Conservation (phyloP, 192 early-diverging fungal genomes). For the Coemansia sp. region DNA sequence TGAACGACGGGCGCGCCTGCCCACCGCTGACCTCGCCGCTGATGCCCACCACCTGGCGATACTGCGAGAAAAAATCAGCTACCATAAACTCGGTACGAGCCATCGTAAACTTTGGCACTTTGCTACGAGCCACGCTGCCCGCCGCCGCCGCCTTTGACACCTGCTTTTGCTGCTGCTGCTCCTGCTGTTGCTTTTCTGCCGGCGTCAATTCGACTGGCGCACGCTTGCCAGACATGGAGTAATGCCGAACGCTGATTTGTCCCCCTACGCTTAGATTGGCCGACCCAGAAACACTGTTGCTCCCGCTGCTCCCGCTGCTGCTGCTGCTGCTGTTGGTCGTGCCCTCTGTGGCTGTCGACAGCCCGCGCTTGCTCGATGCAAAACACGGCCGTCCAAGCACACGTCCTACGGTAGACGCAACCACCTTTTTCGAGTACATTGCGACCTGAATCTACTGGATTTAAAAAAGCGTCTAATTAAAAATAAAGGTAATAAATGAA, state of each 20-base stretch:
- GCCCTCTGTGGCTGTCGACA: slow-evolving; percentile 5
- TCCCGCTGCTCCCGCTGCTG: neutral
- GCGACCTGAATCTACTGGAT: neutral
- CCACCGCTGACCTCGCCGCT: neutral
- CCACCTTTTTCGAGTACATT: slow-evolving; percentile 1
- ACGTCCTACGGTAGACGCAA: neutral
- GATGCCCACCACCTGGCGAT: slow-evolving; percentile 33
- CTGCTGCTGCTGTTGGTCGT: slow-evolving; percentile 2
- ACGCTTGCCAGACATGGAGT: slow-evolving; percentile 43
- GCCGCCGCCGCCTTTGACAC: neutral
- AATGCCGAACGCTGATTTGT: slow-evolving; percentile 17
- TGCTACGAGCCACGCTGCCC: neutral
- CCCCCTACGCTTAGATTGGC: neutral
- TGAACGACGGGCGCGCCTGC: slow-evolving; percentile 21
- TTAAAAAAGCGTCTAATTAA: neutral
- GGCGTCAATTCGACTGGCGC: slow-evolving; percentile 6
- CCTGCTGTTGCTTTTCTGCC: neutral
- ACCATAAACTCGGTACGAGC: slow-evolving; percentile 39
- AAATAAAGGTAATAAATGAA: neutral
- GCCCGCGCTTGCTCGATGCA: slow-evolving; percentile 11
- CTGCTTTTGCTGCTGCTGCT: slow-evolving; percentile 6
- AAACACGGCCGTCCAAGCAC: neutral
- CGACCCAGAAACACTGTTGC: neutral
- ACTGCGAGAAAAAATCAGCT: slow-evolving; percentile 39
- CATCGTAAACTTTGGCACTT: slow-evolving; percentile 50